phyloP scores from a whole-genome alignment of 768 basidiomycete species.

The Lentinula detonsa region DNA sequence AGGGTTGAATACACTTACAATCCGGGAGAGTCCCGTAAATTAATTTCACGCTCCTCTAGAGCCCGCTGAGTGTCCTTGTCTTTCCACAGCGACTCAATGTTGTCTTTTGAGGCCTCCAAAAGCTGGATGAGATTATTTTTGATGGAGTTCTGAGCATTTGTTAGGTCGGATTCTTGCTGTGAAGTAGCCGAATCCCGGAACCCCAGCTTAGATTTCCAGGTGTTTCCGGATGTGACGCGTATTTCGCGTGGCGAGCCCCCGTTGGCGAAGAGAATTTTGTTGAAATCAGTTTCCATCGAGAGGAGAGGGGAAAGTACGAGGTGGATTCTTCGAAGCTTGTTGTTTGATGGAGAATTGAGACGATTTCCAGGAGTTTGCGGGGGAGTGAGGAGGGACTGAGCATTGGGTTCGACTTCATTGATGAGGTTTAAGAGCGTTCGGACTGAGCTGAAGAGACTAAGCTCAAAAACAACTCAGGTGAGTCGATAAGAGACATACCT shows the following conservation, averaged over 20 bases:
- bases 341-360: slow-evolving; percentile 4
- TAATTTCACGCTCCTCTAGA: slow-evolving; percentile 41
- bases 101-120: slow-evolving; percentile 47
- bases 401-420: slow-evolving; percentile 16
- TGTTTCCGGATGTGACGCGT: slow-evolving; percentile 49
- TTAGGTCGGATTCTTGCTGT: slow-evolving; percentile 8
- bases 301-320: slow-evolving; percentile 46
- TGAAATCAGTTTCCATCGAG: slow-evolving; percentile 47
- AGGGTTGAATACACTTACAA: slow-evolving; percentile 42
- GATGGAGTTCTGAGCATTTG: slow-evolving; percentile 17
- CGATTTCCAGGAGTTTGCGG: slow-evolving; percentile 10
- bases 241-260: slow-evolving; percentile 26
- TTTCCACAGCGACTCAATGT: slow-evolving; percentile 59
- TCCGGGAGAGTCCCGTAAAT: slow-evolving; percentile 58
- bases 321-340: slow-evolving; percentile 28
- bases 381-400: slow-evolving; percentile 22
- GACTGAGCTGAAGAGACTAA: slow-evolving; percentile 36
- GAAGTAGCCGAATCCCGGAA: slow-evolving; percentile 11
- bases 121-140: slow-evolving; percentile 45
- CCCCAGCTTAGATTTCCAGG: slow-evolving; percentile 48
- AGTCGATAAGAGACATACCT: slow-evolving; percentile 26
- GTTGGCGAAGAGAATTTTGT: slow-evolving; percentile 41
- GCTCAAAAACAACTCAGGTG: background rate
- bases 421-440: slow-evolving; percentile 52
- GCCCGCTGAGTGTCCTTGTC: slow-evolving; percentile 47